Evolutionary conservation across 2,329 filamentous ascomycete genomes (phyloP), one percentile per base, ranked within the genome.

Genomic region (Aspergillus cejpii): DNA sequence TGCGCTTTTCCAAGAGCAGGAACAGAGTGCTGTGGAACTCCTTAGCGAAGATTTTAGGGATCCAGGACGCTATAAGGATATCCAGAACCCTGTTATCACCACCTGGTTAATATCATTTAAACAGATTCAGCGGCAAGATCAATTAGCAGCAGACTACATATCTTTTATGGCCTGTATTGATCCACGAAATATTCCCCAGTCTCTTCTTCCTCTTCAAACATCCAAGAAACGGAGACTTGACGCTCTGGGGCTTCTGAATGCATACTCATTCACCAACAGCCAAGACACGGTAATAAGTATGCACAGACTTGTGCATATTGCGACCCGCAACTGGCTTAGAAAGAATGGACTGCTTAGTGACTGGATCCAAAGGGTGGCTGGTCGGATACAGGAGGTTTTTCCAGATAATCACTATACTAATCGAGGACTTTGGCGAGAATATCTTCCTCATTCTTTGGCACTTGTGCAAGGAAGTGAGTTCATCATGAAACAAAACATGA

Each of bases 91-190:
- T 6, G 41, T 52, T 3, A 24, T 38, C 1, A 27, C 31, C 0
- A 53, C 51, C 0, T 53, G 44, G 49, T 24, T 48, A 0, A 41
- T 49, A 11, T 51, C 44, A 7, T 51, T 53, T 11, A 11, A 43
- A 2, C 39, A 47, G 17, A 44, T 53, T 8, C 55, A 49, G 33
- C 34, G 44, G 15, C 26, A 52, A 11, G 47, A 69, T 46, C 33
- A 43, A 14, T 41, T 66, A n/a, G 68, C 67, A 5, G 55, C 54
- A 1, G 55, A 65, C 12, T 63, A 63, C 39, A 52, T 70, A 17
- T 64, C 53, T 8, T 62, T 64, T 10, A 65, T 69, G 53, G 56
- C 62, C 8, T 68, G 62, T 44, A 50, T 66, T 19, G 38, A 59
- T 33, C 48, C 55, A 14, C 55, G 52, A 20, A 51, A 59, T 31